phyloP scores from a whole-genome alignment of 1,284 basidiomycete species.

The Marasmius oreades region DNA sequence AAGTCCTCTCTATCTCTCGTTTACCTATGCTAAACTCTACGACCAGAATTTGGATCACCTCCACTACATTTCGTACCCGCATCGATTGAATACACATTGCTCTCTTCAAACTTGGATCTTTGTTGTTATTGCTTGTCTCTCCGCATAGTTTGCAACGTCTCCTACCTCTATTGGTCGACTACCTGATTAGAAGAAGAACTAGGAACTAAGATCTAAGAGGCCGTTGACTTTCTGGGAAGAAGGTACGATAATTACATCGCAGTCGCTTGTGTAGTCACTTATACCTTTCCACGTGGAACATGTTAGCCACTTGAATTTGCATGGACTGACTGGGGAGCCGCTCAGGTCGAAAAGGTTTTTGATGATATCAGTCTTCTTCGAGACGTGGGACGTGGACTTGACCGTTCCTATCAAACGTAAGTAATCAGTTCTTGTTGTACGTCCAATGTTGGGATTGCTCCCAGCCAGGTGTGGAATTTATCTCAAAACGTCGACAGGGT shows the following conservation, averaged over 20 bases:
- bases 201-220: conserved; percentile 78
- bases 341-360: conserved; percentile 92
- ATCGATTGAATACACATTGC: no score
- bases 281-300: conserved; percentile 57
- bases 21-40: no score
- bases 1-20: no score
- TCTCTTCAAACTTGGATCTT: no score
- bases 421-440: conserved; percentile 22
- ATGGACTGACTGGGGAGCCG: conserved; percentile 91
- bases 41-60: no score
- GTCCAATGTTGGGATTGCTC: conserved; percentile 9
- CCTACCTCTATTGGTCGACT: no score
- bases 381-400: conserved; percentile 75
- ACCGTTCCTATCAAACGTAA: conserved; percentile 85
- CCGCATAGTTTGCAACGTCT: no score
- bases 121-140: no score
- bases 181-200: conserved; percentile 81
- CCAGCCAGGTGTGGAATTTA: conserved; percentile 90
- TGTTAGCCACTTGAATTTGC: conserved; percentile 89
- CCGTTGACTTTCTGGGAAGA: conserved; percentile 94
- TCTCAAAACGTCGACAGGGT: conserved; percentile 93
- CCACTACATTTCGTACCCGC: no score
- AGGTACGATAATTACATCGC: conserved; percentile 40
- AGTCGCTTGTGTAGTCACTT: neutral
- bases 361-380: conserved; percentile 90